Percentiles rank a stretch among this genome's conserved stretches.
Conservation (phyloP, 208 protist genomes). For the Trypanosoma cruzi region DNA sequence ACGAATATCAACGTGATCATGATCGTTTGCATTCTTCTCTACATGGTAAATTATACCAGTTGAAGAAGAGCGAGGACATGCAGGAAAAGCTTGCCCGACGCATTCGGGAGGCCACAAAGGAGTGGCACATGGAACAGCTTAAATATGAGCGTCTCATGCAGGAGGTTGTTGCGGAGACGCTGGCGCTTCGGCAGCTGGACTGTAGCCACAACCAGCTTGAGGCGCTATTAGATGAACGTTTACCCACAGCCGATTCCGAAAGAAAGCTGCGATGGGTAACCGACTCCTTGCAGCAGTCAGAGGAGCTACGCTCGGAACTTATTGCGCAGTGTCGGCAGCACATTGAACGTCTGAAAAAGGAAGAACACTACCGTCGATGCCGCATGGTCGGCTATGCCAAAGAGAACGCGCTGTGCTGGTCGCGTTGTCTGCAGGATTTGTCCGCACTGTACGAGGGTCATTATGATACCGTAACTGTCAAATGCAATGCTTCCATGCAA, state of each 20-base stretch:
- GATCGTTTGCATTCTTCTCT: slow-evolving; percentile 39
- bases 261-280: slow-evolving; percentile 25
- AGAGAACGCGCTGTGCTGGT: slow-evolving; percentile 56
- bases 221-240: slow-evolving; percentile 31
- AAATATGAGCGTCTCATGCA: slow-evolving; percentile 62
- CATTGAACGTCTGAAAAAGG: slow-evolving; percentile 34
- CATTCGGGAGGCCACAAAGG: slow-evolving; percentile 77
- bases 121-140: slow-evolving; percentile 67
- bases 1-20: slow-evolving; percentile 22
- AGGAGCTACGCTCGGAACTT: slow-evolving; percentile 37
- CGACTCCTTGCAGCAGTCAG: slow-evolving; percentile 36
- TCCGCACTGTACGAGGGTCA: slow-evolving; percentile 58
- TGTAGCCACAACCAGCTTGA: slow-evolving; percentile 59
- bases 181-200: slow-evolving; percentile 59
- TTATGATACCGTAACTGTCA: slow-evolving; percentile 40
- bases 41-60: slow-evolving; percentile 25
- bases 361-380: slow-evolving; percentile 64
- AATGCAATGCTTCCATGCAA: slow-evolving; percentile 42
- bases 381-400: slow-evolving; percentile 42
- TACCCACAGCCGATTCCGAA: slow-evolving; percentile 27
- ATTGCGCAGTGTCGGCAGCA: slow-evolving; percentile 49
- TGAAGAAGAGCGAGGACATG: slow-evolving; percentile 45
- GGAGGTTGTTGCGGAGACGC: slow-evolving; percentile 55
- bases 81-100: slow-evolving; percentile 78
- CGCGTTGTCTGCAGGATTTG: slow-evolving; percentile 61